Conservation (phyloP, 768 basidiomycete genomes). For the Mrakia blollopis region DNA sequence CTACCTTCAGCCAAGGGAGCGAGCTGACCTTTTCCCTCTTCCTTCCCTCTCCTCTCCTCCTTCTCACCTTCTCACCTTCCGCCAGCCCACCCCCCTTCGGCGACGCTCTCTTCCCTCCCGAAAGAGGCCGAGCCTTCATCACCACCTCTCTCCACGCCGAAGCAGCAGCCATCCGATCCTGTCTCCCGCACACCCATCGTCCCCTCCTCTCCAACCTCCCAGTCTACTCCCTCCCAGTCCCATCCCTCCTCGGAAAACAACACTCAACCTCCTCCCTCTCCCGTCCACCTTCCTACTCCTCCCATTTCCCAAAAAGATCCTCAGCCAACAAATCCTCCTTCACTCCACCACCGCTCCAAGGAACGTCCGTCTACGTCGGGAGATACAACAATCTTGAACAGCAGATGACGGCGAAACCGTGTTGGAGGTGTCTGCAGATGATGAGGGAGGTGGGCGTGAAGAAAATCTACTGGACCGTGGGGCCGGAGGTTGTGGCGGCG, state of each 20-base stretch:
- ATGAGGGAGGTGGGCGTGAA: conserved; percentile 12
- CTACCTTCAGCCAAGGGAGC: too few species aligned
- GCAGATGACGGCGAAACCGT: conserved; percentile 23
- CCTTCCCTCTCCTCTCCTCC: not conserved
- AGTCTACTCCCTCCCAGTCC: not conserved
- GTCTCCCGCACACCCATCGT: not conserved
- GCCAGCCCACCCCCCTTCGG: not conserved
- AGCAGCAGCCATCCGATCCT: not conserved
- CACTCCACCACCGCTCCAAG: not conserved
- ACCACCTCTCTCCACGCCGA: conserved; percentile 8
- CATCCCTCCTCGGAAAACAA: not conserved
- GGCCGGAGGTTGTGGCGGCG: not conserved
- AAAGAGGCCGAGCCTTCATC: not conserved
- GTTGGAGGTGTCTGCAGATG: conserved; percentile 20
- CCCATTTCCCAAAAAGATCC: not conserved
- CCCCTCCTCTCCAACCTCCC: conserved; percentile 5
- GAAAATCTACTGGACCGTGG: conserved; percentile 9
- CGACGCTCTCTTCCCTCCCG: conserved; percentile 4
- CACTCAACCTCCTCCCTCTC: not conserved
- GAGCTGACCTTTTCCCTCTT: too few species aligned
- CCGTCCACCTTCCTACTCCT: not conserved
- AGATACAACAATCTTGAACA: conserved; percentile 1
- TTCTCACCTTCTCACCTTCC: not conserved
- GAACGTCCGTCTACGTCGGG: conserved; percentile 21
- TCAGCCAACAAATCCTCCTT: not conserved